A percentile compares a stretch with the other conserved stretches of the same genome.
phyloP scores from a whole-genome alignment of 768 basidiomycete genomes.

The Lactarius quietus region DNA sequence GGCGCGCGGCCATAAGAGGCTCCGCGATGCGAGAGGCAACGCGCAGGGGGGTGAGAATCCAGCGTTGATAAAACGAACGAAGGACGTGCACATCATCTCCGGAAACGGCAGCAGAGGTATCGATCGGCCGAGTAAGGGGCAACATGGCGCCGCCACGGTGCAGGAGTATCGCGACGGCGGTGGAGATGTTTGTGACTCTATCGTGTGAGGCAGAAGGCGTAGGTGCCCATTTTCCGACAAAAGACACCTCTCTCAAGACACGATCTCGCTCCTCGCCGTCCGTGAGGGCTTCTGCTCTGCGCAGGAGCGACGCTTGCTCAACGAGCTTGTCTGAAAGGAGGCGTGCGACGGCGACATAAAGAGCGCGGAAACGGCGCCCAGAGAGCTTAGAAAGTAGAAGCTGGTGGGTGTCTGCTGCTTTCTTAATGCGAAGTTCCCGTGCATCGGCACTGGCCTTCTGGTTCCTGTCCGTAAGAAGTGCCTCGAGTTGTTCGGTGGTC shows the following conservation, averaged over 20 bases:
- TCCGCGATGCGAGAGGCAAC: conserved; percentile 47
- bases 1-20: conserved; percentile 55
- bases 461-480: conserved; percentile 11
- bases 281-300: conserved; percentile 36
- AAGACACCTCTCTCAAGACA: conserved; percentile 45
- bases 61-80: conserved; percentile 56
- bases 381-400: conserved; percentile 41
- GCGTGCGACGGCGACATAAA: conserved; percentile 60
- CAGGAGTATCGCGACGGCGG: conserved; percentile 57
- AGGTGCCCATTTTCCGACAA: conserved; percentile 72
- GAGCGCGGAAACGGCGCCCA: conserved; percentile 53
- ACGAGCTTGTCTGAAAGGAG: conserved; percentile 53
- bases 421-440: conserved; percentile 26
- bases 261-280: conserved; percentile 29
- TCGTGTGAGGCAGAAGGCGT: conserved; percentile 58
- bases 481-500: background rate
- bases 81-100: conserved; percentile 40
- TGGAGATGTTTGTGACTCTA: conserved; percentile 57
- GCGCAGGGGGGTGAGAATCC: conserved; percentile 57
- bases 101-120: conserved; percentile 34
- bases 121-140: conserved; percentile 18
- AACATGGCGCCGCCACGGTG: conserved; percentile 35
- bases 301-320: conserved; percentile 44
- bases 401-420: conserved; percentile 33
- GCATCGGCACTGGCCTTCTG: conserved; percentile 22